Evolutionary conservation across 2,329 filamentous ascomycete genomes (phyloP), one percentile per base, ranked within the genome.

Genomic region (Cryphonectria japonica): DNA sequence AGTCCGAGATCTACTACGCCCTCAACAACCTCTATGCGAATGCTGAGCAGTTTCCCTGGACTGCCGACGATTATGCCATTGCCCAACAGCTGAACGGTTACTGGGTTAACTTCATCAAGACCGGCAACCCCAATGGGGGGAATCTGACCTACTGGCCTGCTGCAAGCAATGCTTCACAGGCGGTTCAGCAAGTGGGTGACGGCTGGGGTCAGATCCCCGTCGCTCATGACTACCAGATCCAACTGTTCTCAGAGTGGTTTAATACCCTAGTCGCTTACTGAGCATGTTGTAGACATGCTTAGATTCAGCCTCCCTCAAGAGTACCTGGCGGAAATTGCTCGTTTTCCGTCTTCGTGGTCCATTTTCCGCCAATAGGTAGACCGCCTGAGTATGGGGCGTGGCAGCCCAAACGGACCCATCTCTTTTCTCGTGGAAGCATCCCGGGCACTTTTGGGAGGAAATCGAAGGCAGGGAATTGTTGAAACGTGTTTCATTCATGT

Each of bases 1-100:
- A 77, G 73, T 78, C 78, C 0, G 81, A 82, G 75, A 79, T 82
- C 67, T 78, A 78, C 71, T 82, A 82, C 69, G 77, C 76, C 0
- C 74, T 80, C 32, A 80, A 82, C 70, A 78, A 78, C 57, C 75
- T 82, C 68, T 50, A 50, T n/a, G 46, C 46, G 19, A 50, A 50
- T 50, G 46, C 46, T 16, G 46, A 50, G 5, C 46, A 50, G 46
- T 50, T 50, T n/a, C 46, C 46, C 8, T 60, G 59, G 22, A 59
- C 41, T 26, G 32, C 66, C 37, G 66, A 68, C 54, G 66, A 68
- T 37, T 68, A 62, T 37, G 37, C 32, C 19, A 64, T 62, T 29
- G 68, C 71, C 46, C 57, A 67, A 26, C 66, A 60, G 41, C 68
- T 70, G 71, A 71, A 57, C 63, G 46, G 66, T 69, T 68, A 68